Evolutionary conservation across 108 stramenopile species (phyloP).

Genomic region (Nitzschia sp.): DNA sequence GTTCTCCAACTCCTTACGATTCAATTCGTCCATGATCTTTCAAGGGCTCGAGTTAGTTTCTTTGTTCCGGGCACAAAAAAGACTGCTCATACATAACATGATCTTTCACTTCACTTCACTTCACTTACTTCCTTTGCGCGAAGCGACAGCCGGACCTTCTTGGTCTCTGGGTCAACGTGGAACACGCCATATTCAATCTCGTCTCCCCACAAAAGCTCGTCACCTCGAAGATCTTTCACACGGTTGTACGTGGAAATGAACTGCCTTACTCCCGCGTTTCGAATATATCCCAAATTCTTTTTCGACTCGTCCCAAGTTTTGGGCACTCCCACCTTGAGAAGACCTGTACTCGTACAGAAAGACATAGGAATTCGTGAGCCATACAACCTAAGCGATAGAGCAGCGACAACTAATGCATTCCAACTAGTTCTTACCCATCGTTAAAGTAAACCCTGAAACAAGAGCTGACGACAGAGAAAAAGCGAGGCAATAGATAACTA

Average conservation of each 20-base stretch:
- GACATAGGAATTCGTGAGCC: no score
- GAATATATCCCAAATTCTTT: slow-evolving; percentile 83
- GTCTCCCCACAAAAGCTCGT: slow-evolving; percentile 97
- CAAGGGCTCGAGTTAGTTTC: neutral
- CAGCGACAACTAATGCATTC: no score
- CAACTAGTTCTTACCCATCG: slow-evolving; percentile 9
- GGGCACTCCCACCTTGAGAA: slow-evolving; percentile 93
- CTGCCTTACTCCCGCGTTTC: slow-evolving; percentile 92
- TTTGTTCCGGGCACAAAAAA: no score
- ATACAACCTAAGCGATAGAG: no score
- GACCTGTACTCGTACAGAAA: slow-evolving; percentile 49
- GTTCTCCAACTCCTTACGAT: slow-evolving; percentile 70
- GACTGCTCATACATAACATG: no score
- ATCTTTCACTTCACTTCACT: no score
- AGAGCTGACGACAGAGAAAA: neutral
- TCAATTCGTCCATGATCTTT: slow-evolving; percentile 90
- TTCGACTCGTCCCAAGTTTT: slow-evolving; percentile 91
- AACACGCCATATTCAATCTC: slow-evolving; percentile 98
- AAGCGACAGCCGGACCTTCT: slow-evolving; percentile 81
- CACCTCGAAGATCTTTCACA: slow-evolving; percentile 91
- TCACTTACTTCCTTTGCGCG: slow-evolving; percentile 79
- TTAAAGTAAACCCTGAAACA: neutral
- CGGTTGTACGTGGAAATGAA: slow-evolving; percentile 95
- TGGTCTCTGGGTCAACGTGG: slow-evolving; percentile 74
- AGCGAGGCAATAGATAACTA: neutral